These are phyloP conservation scores for Noccaea bulbosa DNA, from an alignment of 345 rosid species.

Conservation along the genomic window DNA sequence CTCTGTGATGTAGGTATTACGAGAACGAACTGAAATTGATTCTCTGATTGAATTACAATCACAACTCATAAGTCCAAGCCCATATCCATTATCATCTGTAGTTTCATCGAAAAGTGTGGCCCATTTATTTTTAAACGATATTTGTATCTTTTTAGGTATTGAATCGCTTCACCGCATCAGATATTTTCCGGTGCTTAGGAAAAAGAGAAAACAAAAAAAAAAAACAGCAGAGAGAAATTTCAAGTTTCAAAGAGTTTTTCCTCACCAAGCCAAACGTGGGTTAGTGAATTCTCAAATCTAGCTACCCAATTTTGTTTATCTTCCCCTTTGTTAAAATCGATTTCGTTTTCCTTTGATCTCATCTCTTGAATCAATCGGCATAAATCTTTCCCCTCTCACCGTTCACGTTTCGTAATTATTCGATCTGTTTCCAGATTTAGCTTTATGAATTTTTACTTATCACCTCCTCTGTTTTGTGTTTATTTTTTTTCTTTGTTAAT, in stretches of 20 bases:
- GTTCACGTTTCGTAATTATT: slow-evolving; percentile 8
- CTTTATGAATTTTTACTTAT: background rate
- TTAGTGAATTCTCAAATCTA: slow-evolving; percentile 41
- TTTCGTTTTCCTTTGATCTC: background rate
- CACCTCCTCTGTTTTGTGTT: background rate
- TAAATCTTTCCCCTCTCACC: background rate
- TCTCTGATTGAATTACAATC: no score
- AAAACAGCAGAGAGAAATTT: slow-evolving; percentile 20
- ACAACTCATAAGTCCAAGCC: slow-evolving; percentile 1
- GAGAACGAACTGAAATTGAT: background rate
- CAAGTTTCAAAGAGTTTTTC: slow-evolving; percentile 34
- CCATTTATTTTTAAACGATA: slow-evolving; percentile 25
- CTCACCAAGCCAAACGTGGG: slow-evolving; percentile 34
- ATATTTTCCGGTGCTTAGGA: slow-evolving; percentile 14
- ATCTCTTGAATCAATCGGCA: slow-evolving; percentile 2
- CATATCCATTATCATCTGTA: background rate
- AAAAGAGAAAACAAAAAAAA: background rate
- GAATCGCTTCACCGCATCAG: slow-evolving; percentile 35
- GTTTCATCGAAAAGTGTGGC: background rate
- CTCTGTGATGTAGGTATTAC: no score
- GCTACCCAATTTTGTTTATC: slow-evolving; percentile 9
- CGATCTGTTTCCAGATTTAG: slow-evolving; percentile 30
- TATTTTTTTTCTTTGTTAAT: background rate
- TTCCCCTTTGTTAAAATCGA: background rate
- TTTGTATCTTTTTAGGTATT: slow-evolving; percentile 31